Evolutionary conservation across 106 monocot species (phyloP).

Genomic region (Agapanthus africanus): DNA sequence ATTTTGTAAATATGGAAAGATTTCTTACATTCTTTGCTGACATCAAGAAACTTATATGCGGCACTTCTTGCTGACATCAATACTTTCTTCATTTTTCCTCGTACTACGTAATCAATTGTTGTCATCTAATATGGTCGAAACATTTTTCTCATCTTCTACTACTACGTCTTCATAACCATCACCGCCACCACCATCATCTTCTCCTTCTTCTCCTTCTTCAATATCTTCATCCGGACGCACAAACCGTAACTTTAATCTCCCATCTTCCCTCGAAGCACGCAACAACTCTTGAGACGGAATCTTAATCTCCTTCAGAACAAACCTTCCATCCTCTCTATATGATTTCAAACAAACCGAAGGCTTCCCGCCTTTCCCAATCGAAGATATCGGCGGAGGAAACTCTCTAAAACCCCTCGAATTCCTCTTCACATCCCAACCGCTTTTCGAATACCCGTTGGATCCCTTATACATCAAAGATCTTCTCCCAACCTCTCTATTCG

Average conservation of each 20-base stretch:
- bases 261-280: conserved; percentile 53
- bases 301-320: conserved; percentile 57
- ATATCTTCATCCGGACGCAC: conserved; percentile 24
- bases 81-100: too few relatives aligned
- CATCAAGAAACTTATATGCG: too few relatives aligned
- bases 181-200: conserved; percentile 11
- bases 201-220: too few relatives aligned
- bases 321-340: conserved; percentile 59
- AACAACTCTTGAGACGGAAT: conserved; percentile 53
- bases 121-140: too few relatives aligned
- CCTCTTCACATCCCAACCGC: background rate
- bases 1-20: too few relatives aligned
- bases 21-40: too few relatives aligned
- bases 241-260: conserved; percentile 50
- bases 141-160: background rate
- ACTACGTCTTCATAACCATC: background rate
- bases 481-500: conserved; percentile 10
- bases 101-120: too few relatives aligned
- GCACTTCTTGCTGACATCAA: too few relatives aligned
- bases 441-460: background rate
- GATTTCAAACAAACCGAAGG: conserved; percentile 44
- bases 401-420: background rate
- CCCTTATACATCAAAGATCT: background rate
- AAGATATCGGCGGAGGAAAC: conserved; percentile 76
- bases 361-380: conserved; percentile 56